Evolutionary conservation across 179 eudicot species (phyloP).

Genomic region (Beta lomatogona): DNA sequence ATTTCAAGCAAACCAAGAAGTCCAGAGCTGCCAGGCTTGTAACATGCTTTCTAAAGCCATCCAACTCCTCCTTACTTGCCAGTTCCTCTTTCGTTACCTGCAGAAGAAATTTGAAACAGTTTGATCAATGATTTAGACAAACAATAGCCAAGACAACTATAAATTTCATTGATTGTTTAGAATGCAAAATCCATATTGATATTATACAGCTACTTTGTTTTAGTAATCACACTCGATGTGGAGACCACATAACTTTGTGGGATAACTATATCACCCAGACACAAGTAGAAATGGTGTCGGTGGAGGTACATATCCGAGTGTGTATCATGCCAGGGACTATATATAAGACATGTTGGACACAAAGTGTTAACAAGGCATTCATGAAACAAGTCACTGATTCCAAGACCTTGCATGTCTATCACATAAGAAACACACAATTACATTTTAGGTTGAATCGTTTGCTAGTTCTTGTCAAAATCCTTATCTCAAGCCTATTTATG

Average conservation of each 20-base stretch:
- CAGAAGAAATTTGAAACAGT: slow-evolving; percentile 8
- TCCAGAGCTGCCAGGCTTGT: slow-evolving; percentile 95
- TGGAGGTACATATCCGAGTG: background rate
- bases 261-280: background rate
- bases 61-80: slow-evolving; percentile 78
- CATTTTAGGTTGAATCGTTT: background rate
- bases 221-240: background rate
- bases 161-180: background rate
- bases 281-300: background rate
- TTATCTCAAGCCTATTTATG: background rate
- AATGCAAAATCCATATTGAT: background rate
- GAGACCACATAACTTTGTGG: background rate
- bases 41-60: slow-evolving; percentile 84
- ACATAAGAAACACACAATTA: background rate
- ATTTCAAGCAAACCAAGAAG: slow-evolving; percentile 93
- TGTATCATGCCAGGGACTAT: background rate
- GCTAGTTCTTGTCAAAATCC: background rate
- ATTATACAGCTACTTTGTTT: background rate
- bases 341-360: background rate
- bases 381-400: background rate
- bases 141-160: background rate
- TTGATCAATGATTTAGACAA: slow-evolving; percentile 4
- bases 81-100: slow-evolving; percentile 96
- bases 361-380: background rate
- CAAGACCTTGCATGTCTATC: background rate